Evolutionary conservation across 345 rosid species (phyloP).

Genomic region (Aquilaria yunnanensis): DNA sequence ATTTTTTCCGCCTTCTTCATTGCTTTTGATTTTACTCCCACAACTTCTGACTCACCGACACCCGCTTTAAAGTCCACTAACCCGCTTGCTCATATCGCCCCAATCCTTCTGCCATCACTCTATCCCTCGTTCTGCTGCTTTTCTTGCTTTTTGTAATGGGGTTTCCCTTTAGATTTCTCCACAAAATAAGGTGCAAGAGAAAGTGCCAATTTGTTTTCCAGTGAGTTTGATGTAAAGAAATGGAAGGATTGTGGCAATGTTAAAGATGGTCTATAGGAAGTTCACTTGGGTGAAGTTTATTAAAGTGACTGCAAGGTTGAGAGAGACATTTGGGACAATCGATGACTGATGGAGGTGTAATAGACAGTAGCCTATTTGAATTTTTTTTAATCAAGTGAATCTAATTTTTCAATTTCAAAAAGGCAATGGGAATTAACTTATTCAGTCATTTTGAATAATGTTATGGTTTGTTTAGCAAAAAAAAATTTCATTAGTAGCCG

Average conservation of each 20-base stretch:
- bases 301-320: constrained; percentile 38
- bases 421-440: too few species aligned
- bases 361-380: too few species aligned
- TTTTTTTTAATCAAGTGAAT: too few species aligned
- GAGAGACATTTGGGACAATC: too few species aligned
- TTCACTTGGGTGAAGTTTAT: constrained; percentile 56
- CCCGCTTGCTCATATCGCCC: background rate
- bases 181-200: constrained; percentile 10
- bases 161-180: constrained; percentile 31
- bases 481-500: too few species aligned
- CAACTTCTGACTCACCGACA: constrained; percentile 14
- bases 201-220: background rate
- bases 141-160: constrained; percentile 30
- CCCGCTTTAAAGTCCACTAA: constrained; percentile 17
- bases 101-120: background rate
- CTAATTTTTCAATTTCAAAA: too few species aligned
- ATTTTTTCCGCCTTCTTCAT: constrained; percentile 11
- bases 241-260: constrained; percentile 2
- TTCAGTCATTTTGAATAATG: too few species aligned
- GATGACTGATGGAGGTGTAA: too few species aligned
- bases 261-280: constrained; percentile 23
- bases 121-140: constrained; percentile 10
- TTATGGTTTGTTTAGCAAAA: too few species aligned
- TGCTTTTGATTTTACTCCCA: constrained; percentile 19
- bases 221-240: constrained; percentile 5